phyloP scores from a whole-genome alignment of 2,329 filamentous ascomycete genomes.

The Claviceps sp. region DNA sequence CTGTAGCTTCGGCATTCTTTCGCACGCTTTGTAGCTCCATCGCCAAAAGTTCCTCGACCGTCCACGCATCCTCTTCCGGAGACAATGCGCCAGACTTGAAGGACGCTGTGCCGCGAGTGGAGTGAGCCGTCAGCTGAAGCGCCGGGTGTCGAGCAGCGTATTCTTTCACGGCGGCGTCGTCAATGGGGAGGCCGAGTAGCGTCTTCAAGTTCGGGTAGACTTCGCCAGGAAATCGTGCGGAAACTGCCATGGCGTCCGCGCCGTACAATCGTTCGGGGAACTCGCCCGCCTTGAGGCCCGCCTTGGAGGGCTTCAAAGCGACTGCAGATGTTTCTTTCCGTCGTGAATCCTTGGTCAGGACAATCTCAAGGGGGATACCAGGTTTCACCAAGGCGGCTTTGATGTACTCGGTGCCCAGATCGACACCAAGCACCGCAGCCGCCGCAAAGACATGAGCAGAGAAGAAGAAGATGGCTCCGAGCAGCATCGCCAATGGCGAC shows the following conservation, averaged over 20 bases:
- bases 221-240: slow-evolving; percentile 79
- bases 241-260: slow-evolving; percentile 76
- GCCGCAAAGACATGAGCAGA: slow-evolving; percentile 36
- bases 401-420: slow-evolving; percentile 92
- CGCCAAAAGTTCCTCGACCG: slow-evolving; percentile 84
- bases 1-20: slow-evolving; percentile 73
- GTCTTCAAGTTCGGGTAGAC: slow-evolving; percentile 91
- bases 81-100: slow-evolving; percentile 64
- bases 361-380: slow-evolving; percentile 92
- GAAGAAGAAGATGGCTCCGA: slow-evolving; percentile 24
- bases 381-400: slow-evolving; percentile 94
- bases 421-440: slow-evolving; percentile 76
- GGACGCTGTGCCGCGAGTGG: slow-evolving; percentile 55
- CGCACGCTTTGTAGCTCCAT: slow-evolving; percentile 93
- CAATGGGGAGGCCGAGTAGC: slow-evolving; percentile 61
- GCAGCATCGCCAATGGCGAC: slow-evolving; percentile 25
- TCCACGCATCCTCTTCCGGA: slow-evolving; percentile 50
- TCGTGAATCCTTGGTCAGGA: slow-evolving; percentile 93
- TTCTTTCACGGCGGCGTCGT: slow-evolving; percentile 47
- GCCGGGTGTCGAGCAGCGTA: slow-evolving; percentile 70
- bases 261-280: slow-evolving; percentile 90
- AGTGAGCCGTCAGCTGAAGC: slow-evolving; percentile 50
- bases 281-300: slow-evolving; percentile 44
- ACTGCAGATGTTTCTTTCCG: slow-evolving; percentile 88
- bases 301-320: slow-evolving; percentile 77